Conservation (phyloP, 805 yeast genomes). For the Candida verbasci region DNA sequence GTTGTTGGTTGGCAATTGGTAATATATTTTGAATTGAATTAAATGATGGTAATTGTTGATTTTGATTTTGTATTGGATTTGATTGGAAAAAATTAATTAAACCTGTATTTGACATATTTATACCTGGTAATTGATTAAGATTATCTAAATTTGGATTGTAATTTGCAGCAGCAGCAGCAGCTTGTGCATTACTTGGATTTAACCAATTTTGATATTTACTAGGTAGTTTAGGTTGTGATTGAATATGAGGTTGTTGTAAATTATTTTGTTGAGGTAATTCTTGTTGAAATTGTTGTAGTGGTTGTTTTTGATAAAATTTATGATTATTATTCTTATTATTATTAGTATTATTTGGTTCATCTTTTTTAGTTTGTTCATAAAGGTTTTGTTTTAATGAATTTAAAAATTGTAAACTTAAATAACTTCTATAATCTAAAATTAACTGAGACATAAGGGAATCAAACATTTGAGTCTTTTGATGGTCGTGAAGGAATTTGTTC, state of each 20-base stretch:
- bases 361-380: constrained; percentile 4
- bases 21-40: constrained; percentile 30
- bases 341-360: neutral
- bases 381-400: constrained; percentile 5
- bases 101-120: constrained; percentile 3
- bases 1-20: constrained; percentile 22
- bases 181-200: neutral
- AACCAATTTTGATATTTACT: constrained; percentile 4
- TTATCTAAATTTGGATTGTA: constrained; percentile 8
- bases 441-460: constrained; percentile 13
- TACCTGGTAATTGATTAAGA: constrained; percentile 14
- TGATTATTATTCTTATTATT: constrained; percentile 1
- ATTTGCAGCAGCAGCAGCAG: constrained; percentile 2
- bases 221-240: neutral
- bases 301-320: constrained; percentile 1
- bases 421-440: constrained; percentile 11
- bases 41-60: constrained; percentile 32
- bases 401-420: constrained; percentile 7
- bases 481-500: constrained; percentile 9
- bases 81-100: constrained; percentile 12
- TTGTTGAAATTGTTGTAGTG: constrained; percentile 5
- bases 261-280: neutral
- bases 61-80: constrained; percentile 22
- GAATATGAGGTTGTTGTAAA: neutral
- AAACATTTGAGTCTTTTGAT: constrained; percentile 11